These are phyloP conservation scores for Podila horticola DNA, from an alignment of 192 early-diverging fungal genomes.

Conservation along the genomic window DNA sequence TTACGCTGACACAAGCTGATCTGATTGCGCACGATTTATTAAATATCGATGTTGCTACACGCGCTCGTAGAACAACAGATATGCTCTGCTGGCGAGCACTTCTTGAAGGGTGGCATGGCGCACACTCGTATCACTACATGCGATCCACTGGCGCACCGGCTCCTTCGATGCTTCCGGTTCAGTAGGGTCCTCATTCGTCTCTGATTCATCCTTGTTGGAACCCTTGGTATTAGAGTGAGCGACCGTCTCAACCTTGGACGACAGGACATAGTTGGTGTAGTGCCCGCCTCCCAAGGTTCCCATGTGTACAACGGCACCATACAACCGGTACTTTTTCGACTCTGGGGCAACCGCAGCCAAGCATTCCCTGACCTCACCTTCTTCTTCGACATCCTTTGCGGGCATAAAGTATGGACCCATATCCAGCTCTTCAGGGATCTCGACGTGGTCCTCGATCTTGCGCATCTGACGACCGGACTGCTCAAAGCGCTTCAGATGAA, in stretches of 20 bases:
- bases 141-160: conserved; percentile 52
- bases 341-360: background rate
- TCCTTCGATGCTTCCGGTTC: conserved; percentile 1
- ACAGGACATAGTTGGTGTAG: conserved; percentile 55
- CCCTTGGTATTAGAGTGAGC: too few relatives aligned
- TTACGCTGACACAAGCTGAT: too few relatives aligned
- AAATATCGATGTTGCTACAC: too few relatives aligned
- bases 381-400: conserved; percentile 33
- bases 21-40: too few relatives aligned
- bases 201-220: too few relatives aligned
- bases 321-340: conserved; percentile 51
- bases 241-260: conserved; percentile 19
- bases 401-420: conserved; percentile 51
- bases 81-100: conserved; percentile 52
- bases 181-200: too few relatives aligned
- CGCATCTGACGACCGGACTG: conserved; percentile 52
- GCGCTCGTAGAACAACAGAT: conserved; percentile 58
- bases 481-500: conserved; percentile 60
- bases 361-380: background rate
- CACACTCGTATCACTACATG: conserved; percentile 56
- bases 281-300: conserved; percentile 56
- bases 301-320: conserved; percentile 59
- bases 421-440: conserved; percentile 52
- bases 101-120: conserved; percentile 42
- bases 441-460: conserved; percentile 56